Conservation (phyloP, 352 stramenopile species). For the Globisporangium nodosum region DNA sequence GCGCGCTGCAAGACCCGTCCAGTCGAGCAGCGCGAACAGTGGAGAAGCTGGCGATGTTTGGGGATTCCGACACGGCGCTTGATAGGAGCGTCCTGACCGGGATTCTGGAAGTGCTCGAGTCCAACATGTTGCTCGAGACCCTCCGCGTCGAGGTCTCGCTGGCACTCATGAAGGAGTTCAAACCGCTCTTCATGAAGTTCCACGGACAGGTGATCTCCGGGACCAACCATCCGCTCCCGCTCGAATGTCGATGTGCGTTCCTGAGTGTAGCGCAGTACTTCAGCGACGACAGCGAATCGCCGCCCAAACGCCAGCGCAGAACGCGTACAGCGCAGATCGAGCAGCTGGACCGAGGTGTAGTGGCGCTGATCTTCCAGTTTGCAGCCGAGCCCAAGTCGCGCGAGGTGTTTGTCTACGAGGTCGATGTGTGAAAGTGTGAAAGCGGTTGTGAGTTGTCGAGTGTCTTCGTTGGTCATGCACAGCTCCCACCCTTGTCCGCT, state of each 20-base stretch:
- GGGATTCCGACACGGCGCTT: neutral
- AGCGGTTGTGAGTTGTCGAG: neutral
- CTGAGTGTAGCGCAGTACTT: neutral
- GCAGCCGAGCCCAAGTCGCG: neutral
- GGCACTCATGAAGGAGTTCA: neutral
- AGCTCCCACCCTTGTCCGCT: too few species aligned
- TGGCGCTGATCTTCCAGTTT: slow-evolving; percentile 2
- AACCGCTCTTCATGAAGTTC: slow-evolving; percentile 3
- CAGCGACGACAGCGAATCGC: neutral
- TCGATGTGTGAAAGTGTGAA: neutral
- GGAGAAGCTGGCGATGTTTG: neutral
- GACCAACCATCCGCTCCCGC: neutral
- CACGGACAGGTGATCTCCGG: neutral
- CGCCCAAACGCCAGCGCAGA: neutral
- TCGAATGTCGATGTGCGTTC: neutral
- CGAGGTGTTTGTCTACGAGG: neutral
- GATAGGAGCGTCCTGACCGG: neutral
- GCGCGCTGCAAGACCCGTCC: neutral
- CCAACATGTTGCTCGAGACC: neutral
- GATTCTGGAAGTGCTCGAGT: neutral
- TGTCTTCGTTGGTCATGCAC: neutral
- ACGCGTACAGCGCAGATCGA: neutral
- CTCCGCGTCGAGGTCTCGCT: neutral
- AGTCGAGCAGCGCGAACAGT: neutral
- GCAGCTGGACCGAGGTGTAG: neutral